Conservation (phyloP, 371 early-diverging fungal genomes). For the Mortierella sp. region DNA sequence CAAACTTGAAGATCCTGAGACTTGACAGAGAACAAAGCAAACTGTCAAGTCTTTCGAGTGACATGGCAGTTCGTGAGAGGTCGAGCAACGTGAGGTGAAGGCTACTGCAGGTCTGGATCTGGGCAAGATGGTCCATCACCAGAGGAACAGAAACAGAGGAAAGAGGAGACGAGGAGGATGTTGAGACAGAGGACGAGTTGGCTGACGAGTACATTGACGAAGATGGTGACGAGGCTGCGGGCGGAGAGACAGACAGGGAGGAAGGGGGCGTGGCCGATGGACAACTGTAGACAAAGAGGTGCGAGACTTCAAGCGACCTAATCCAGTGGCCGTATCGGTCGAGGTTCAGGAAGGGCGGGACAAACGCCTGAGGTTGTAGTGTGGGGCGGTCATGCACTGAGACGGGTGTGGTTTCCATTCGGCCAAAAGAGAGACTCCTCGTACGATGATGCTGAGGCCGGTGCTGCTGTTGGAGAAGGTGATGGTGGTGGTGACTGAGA, state of each 20-base stretch:
- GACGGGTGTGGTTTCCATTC: not conserved
- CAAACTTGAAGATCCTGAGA: slow-evolving; percentile 43
- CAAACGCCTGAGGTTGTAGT: slow-evolving; percentile 7
- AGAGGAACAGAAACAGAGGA: not conserved
- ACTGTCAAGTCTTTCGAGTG: slow-evolving; percentile 33
- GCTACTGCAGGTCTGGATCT: slow-evolving; percentile 32
- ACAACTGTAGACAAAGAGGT: slow-evolving; percentile 20
- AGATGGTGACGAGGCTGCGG: slow-evolving; percentile 7
- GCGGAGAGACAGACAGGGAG: not conserved
- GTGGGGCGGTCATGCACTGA: not conserved
- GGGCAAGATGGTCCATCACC: slow-evolving; percentile 31
- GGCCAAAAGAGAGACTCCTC: no score
- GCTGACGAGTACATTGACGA: not conserved
- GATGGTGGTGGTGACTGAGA: not conserved
- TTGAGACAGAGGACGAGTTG: not conserved
- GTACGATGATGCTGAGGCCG: not conserved
- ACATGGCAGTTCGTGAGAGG: slow-evolving; percentile 41
- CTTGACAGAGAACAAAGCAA: slow-evolving; percentile 29
- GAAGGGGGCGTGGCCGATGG: slow-evolving; percentile 14
- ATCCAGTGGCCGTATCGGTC: slow-evolving; percentile 37
- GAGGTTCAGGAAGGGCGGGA: slow-evolving; percentile 32
- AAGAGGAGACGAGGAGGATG: not conserved
- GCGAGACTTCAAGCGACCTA: slow-evolving; percentile 24
- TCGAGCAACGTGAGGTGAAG: slow-evolving; percentile 22
- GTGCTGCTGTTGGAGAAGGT: slow-evolving; percentile 13